Evolutionary conservation across 2,329 filamentous ascomycete genomes (phyloP), one percentile per base, ranked within the genome.

Genomic region (Shiraia sp.): DNA sequence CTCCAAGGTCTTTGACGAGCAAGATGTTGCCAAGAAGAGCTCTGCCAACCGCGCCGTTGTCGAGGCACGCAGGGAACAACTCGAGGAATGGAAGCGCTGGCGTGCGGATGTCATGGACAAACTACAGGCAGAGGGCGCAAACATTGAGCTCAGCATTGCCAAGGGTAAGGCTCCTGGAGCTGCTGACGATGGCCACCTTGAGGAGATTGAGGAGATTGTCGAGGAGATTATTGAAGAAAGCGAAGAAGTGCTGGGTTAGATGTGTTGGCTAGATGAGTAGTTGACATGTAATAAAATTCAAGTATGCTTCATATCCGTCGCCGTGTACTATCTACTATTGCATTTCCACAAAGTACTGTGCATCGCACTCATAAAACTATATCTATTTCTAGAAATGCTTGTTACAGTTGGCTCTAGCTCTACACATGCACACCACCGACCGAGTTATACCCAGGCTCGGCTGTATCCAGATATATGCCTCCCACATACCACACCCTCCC

Each of bases 11-110:
- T 99, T 99, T 71, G 93, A 99, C 59, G 90, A 96, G 74, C 87
- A 96, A 69, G 95, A 99, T 72, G 83, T 87, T 52, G 90, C 95
- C 68, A 90, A 92, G 66, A 91, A 91, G 66, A 92, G 91, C 49
- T 92, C 90, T 41, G 93, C 92, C 60, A 93, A 97, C 75, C 83
- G 91, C 63, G 92, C 91, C 25, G 90, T 99, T 36, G 87, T 99
- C 49, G 92, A 97, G 73, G 85, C 83, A 57, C 83, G 93, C 57
- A 85, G 92, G 66, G 79, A 83, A 61, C 76, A 90, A 65, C 83
- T 99, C 59, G 82, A 87, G 55, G 92, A 97, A 74, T 99, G 93
- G 93, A 71, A 85, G 60, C 82, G 82, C 42, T 99, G 91, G 90
- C 81, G 90, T 66, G 82, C 83, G 61, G 76, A 79, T 55, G 84